A percentile compares a stretch with the other conserved stretches of the same genome.
Evolutionary conservation across 129 eudicot genomes (phyloP).

Genomic region (Saposhnikovia divaricata): DNA sequence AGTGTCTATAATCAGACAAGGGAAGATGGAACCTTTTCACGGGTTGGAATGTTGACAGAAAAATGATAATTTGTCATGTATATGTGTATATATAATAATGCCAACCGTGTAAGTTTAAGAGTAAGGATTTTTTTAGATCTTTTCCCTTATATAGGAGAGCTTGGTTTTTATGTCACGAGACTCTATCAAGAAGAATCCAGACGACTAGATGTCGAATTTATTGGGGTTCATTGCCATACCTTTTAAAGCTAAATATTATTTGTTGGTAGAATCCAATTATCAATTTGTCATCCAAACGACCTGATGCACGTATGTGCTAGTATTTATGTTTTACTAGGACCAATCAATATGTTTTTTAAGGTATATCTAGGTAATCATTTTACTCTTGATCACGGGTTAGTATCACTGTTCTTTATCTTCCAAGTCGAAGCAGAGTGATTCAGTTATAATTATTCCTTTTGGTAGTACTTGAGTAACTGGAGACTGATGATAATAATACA

Average conservation of each 20-base stretch:
- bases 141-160: not conserved
- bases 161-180: slow-evolving; percentile 13
- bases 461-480: not conserved
- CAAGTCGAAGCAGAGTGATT: not conserved
- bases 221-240: too few relatives aligned
- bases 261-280: too few relatives aligned
- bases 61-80: slow-evolving; percentile 32
- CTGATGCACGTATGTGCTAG: too few relatives aligned
- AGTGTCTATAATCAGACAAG: slow-evolving; percentile 20
- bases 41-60: slow-evolving; percentile 34
- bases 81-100: not conserved
- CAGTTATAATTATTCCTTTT: not conserved
- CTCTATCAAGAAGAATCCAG: not conserved
- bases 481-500: not conserved
- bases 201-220: not conserved
- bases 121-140: not conserved
- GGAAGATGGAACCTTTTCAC: slow-evolving; percentile 37
- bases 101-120: not conserved
- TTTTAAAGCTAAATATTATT: too few relatives aligned
- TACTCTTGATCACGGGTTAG: not conserved
- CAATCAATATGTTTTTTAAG: not conserved
- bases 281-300: too few relatives aligned
- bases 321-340: not conserved
- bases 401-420: not conserved
- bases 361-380: not conserved